Conservation (phyloP, 2,329 filamentous ascomycete genomes). For the Fusarium sp. region DNA sequence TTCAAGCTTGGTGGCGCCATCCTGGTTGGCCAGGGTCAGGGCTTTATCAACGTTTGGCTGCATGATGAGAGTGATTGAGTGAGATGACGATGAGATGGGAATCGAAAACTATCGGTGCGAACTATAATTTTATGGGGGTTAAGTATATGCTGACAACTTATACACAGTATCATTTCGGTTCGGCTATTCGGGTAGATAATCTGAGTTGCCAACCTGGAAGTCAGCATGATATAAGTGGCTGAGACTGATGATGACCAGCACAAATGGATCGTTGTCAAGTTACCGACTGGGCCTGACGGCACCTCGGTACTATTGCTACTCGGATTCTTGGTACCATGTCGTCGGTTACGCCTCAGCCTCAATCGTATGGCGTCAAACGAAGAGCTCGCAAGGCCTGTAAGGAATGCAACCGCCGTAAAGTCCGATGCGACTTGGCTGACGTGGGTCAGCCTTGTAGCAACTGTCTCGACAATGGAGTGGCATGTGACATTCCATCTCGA, state of each 20-base stretch:
- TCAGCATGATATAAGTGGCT: not conserved
- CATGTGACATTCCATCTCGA: slow-evolving; percentile 33
- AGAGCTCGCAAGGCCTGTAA: slow-evolving; percentile 41
- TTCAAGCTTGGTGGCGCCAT: not conserved
- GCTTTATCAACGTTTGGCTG: not conserved
- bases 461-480: slow-evolving; percentile 39
- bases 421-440: slow-evolving; percentile 43
- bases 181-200: not conserved
- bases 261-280: no score
- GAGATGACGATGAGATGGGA: not conserved
- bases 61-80: not conserved
- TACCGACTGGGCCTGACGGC: not conserved
- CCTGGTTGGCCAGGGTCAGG: not conserved
- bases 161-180: not conserved
- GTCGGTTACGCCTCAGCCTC: not conserved
- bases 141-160: not conserved
- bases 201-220: not conserved
- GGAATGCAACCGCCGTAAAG: slow-evolving; percentile 40
- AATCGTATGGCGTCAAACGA: slow-evolving; percentile 1
- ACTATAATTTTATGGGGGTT: no score
- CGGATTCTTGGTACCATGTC: not conserved
- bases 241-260: not conserved
- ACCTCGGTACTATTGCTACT: not conserved
- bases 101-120: not conserved
- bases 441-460: slow-evolving; percentile 45